Base-by-base conservation (phyloP, 2,329 filamentous ascomycete genomes). In the Fusarium fujikuroi region DNA sequence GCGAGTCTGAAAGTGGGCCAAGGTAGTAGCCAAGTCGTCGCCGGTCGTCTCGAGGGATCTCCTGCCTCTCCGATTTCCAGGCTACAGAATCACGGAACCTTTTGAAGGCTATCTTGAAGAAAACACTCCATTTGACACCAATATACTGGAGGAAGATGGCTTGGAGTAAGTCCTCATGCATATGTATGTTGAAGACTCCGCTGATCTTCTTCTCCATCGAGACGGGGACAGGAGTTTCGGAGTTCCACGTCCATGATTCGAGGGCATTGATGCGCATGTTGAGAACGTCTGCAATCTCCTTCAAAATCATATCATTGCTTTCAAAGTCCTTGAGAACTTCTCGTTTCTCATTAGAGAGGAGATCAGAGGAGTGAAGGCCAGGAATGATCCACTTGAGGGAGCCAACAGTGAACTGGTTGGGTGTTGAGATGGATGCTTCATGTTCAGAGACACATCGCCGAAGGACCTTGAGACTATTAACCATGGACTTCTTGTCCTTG, bases 101-200 rank as follows among this genome's bases (percentile, higher is more conserved):
- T 9, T 50, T 69, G 44, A 88, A 83, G 1, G 73, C 77, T 0
- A 59, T 18, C 56, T 85, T 87, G 57, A 88, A 74, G 40, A 82
- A 82, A 1, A 84, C 81, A 4, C 85, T 85, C 83, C 85, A 86
- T 36, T 81, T 84, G 19, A 85, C 78, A 5, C 86, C 86, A 32
- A 88, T 80, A 59, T 84, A 86, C 50, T 88, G 85, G 0, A 88
- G 76, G n/a, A 88, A 83, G 2, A 88, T 82, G 2, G 85, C 85
- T 60, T 88, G 85, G 3, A 87, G 81, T 1, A 87, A 81, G 37
- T 88, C 86, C 68, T 88, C 85, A 40, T 88, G 84, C 84, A 87
- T 87, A 65, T 83, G 82, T n/a, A 87, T 80, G 43, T 85, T 83
- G 73, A 86, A 88, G 30, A 84, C 79, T 1, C 86, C 86, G 19